Evolutionary conservation across 192 early-diverging fungal species (phyloP).

Genomic region (Dimargaris cristalligena): DNA sequence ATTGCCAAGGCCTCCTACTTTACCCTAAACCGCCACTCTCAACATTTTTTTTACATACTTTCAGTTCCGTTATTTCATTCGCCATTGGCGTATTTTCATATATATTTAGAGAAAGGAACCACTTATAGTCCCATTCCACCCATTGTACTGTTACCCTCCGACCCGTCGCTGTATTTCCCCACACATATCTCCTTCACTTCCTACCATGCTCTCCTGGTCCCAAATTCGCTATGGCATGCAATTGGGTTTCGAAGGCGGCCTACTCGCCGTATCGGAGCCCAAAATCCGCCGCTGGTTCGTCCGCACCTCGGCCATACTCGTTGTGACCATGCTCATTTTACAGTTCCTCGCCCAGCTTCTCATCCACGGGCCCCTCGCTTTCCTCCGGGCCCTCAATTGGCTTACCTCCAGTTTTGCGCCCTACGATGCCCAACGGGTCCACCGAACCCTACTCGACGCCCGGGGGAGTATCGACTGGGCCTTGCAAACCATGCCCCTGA

Average conservation of each 20-base stretch:
- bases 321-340: constrained; percentile 21
- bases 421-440: constrained; percentile 19
- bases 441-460: constrained; percentile 17
- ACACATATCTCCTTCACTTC: not conserved
- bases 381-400: constrained; percentile 19
- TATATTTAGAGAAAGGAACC: too few relatives aligned
- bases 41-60: too few relatives aligned
- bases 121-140: not conserved
- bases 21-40: too few relatives aligned
- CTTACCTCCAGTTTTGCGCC: constrained; percentile 12
- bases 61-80: too few relatives aligned
- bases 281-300: constrained; percentile 25
- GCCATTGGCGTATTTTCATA: too few relatives aligned
- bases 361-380: constrained; percentile 24
- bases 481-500: constrained; percentile 26
- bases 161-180: not conserved
- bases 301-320: constrained; percentile 22
- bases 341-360: constrained; percentile 26
- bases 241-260: constrained; percentile 26
- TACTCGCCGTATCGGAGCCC: constrained; percentile 27
- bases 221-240: constrained; percentile 15
- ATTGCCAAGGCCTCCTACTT: too few relatives aligned
- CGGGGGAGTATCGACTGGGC: constrained; percentile 20
- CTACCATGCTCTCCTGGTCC: constrained; percentile 9
- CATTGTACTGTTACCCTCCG: not conserved